Conservation (phyloP, 2,329 filamentous ascomycete genomes). For the Diplocarpon rosae region DNA sequence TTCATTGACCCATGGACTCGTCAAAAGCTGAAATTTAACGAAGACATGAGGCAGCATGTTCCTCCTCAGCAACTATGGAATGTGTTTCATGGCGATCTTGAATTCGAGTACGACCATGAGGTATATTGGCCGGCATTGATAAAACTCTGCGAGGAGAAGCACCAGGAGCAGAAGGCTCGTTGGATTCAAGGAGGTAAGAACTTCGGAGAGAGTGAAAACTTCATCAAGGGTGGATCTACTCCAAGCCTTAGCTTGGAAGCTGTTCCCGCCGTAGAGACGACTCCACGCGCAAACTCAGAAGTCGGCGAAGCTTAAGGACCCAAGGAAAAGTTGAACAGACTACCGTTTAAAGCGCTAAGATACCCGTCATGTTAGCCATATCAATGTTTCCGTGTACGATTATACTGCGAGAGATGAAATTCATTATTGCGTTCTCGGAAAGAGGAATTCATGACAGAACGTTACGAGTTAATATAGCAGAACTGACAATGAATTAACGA, state of each 20-base stretch:
- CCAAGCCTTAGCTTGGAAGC: slow-evolving; percentile 15
- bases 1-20: slow-evolving; percentile 94
- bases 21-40: slow-evolving; percentile 96
- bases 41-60: slow-evolving; percentile 74
- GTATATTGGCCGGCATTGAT: slow-evolving; percentile 83
- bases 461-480: too few species aligned
- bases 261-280: not conserved
- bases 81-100: slow-evolving; percentile 60
- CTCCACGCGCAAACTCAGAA: not conserved
- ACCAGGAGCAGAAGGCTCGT: slow-evolving; percentile 49
- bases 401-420: too few species aligned
- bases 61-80: slow-evolving; percentile 74
- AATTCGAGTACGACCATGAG: slow-evolving; percentile 85
- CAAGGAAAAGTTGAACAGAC: not conserved
- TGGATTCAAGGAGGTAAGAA: slow-evolving; percentile 74
- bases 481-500: too few species aligned
- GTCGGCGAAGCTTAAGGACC: not conserved
- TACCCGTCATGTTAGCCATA: too few species aligned
- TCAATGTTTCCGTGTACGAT: too few species aligned
- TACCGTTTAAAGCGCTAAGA: too few species aligned
- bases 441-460: too few species aligned
- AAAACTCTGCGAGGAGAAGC: slow-evolving; percentile 55
- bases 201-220: slow-evolving; percentile 79
- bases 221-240: slow-evolving; percentile 54
- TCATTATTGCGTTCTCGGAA: too few species aligned